These are phyloP conservation scores for Tricholomella constricta DNA, from an alignment of 768 basidiomycete species.

Conservation along the genomic window DNA sequence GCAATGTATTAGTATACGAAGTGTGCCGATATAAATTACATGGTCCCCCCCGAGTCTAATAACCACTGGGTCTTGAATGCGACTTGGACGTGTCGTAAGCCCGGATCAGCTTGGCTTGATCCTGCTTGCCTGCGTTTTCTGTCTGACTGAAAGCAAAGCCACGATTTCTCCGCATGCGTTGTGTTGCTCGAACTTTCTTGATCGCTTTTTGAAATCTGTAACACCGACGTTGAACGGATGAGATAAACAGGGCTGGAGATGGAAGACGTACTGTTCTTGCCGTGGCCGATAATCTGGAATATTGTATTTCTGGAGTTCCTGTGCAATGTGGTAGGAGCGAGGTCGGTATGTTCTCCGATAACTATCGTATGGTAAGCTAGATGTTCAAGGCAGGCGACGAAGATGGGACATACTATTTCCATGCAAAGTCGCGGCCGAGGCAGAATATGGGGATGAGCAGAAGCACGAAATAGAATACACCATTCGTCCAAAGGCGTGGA, in stretches of 20 bases:
- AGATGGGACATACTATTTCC: slow-evolving; percentile 87
- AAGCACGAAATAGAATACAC: slow-evolving; percentile 88
- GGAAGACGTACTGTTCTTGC: slow-evolving; percentile 83
- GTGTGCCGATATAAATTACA: slow-evolving; percentile 37
- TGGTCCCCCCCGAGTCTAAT: slow-evolving; percentile 45
- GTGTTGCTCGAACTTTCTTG: slow-evolving; percentile 98
- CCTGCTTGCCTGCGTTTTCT: slow-evolving; percentile 81
- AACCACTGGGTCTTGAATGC: slow-evolving; percentile 71
- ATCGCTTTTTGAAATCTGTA: slow-evolving; percentile 96
- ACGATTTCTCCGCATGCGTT: slow-evolving; percentile 93
- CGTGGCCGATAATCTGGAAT: slow-evolving; percentile 95
- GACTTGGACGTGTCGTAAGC: slow-evolving; percentile 88
- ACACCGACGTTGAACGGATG: slow-evolving; percentile 11
- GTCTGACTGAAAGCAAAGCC: slow-evolving; percentile 99
- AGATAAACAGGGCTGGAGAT: not conserved
- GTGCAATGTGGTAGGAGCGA: slow-evolving; percentile 95
- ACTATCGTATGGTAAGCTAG: slow-evolving; percentile 39
- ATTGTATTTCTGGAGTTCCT: slow-evolving; percentile 99
- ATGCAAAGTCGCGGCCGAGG: slow-evolving; percentile 84
- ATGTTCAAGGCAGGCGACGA: slow-evolving; percentile 8
- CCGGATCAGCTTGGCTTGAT: slow-evolving; percentile 82
- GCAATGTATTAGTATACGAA: slow-evolving; percentile 17
- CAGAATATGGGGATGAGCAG: slow-evolving; percentile 84
- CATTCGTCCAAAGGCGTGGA: slow-evolving; percentile 84
- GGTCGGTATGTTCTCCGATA: slow-evolving; percentile 91